phyloP scores from a whole-genome alignment of 78 protist species.

The Isochrysis galbana region DNA sequence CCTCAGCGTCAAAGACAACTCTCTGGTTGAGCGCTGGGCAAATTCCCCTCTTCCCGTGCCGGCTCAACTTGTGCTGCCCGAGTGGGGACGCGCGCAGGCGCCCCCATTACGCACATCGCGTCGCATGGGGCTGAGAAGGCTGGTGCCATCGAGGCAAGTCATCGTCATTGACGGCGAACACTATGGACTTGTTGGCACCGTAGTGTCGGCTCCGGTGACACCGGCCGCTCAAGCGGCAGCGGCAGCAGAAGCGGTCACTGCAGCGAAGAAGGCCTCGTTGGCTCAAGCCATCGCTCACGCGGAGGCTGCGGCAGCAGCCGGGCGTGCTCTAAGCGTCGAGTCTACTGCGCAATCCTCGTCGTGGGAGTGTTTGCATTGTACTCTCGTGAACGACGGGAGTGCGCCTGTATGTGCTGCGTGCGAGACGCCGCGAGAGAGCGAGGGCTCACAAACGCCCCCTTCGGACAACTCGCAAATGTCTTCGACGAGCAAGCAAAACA shows the following conservation, averaged over 20 bases:
- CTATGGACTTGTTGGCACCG: neutral
- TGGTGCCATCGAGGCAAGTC: neutral
- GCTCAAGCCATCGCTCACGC: neutral
- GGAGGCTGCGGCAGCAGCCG: neutral
- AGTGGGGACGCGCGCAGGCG: neutral
- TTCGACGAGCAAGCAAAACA: too few species aligned
- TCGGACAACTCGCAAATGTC: too few species aligned
- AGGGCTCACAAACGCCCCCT: too few species aligned
- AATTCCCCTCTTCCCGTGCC: neutral
- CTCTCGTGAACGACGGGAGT: too few species aligned
- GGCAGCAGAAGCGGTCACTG: neutral
- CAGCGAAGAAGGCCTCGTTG: neutral
- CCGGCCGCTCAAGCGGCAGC: neutral
- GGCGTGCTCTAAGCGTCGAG: too few species aligned
- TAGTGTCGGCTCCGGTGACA: neutral
- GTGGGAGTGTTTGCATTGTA: too few species aligned
- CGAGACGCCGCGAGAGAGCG: too few species aligned
- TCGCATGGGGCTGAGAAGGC: too few species aligned
- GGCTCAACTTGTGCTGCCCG: neutral
- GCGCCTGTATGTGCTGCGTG: too few species aligned
- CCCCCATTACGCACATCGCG: neutral
- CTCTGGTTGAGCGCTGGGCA: neutral
- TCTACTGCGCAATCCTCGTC: too few species aligned
- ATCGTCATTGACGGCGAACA: neutral
- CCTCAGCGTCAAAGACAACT: neutral